Percentiles rank a stretch among this genome's conserved stretches.
phyloP scores from a whole-genome alignment of 331 rosid species.

The Stylosanthes scabra region DNA sequence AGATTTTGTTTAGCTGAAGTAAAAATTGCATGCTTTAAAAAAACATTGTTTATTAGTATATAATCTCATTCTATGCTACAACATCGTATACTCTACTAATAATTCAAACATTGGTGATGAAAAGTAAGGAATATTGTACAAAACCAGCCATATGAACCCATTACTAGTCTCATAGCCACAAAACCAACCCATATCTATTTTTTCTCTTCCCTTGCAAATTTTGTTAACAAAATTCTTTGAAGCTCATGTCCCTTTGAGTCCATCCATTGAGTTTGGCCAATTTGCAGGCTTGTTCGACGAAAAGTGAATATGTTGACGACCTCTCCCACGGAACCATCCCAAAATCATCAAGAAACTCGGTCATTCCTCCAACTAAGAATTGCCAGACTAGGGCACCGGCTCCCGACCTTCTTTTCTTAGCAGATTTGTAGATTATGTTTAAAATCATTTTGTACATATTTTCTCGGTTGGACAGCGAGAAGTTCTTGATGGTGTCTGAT shows the following conservation, averaged over 20 bases:
- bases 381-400: slow-evolving; percentile 95
- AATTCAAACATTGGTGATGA: slow-evolving; percentile 36
- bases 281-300: slow-evolving; percentile 76
- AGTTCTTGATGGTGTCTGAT: slow-evolving; percentile 73
- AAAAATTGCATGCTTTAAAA: slow-evolving; percentile 40
- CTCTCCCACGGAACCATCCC: slow-evolving; percentile 82
- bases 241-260: slow-evolving; percentile 50
- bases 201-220: slow-evolving; percentile 39
- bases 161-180: slow-evolving; percentile 22
- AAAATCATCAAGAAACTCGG: slow-evolving; percentile 77
- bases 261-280: slow-evolving; percentile 65
- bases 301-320: slow-evolving; percentile 57
- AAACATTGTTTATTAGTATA: background rate
- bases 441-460: slow-evolving; percentile 62
- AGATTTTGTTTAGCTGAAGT: background rate
- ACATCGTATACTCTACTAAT: slow-evolving; percentile 45
- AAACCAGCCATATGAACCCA: slow-evolving; percentile 35
- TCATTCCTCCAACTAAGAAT: slow-evolving; percentile 83
- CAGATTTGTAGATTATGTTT: slow-evolving; percentile 75
- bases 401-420: slow-evolving; percentile 75
- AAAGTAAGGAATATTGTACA: slow-evolving; percentile 40
- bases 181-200: background rate
- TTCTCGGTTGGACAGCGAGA: slow-evolving; percentile 63
- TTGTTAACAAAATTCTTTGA: slow-evolving; percentile 58
- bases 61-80: slow-evolving; percentile 38